These are phyloP conservation scores for Auxenochlorella pyrenoidosa DNA, from an alignment of 139 green algal genomes.

Conservation along the genomic window DNA sequence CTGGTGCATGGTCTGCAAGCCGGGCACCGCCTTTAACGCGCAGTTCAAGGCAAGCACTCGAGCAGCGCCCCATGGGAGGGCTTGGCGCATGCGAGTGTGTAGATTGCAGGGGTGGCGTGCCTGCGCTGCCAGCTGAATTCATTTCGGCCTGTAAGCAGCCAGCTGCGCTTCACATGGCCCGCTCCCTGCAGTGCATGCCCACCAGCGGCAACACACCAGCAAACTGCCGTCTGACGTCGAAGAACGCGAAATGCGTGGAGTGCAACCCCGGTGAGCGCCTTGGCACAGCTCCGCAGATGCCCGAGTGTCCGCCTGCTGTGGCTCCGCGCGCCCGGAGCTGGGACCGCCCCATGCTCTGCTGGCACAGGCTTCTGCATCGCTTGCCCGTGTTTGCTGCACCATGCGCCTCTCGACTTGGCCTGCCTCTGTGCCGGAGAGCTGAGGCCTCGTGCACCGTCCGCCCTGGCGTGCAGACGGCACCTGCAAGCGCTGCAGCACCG, in stretches of 20 bases:
- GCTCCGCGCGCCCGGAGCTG: too few species aligned
- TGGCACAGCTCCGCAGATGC: too few species aligned
- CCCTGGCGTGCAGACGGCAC: background rate
- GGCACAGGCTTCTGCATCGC: too few species aligned
- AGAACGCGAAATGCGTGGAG: background rate
- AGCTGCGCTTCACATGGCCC: background rate
- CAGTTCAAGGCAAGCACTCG: background rate
- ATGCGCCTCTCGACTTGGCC: too few species aligned
- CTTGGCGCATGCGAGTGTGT: too few species aligned
- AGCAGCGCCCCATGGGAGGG: too few species aligned
- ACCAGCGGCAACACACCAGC: background rate
- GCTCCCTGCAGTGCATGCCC: background rate
- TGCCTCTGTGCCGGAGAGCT: background rate
- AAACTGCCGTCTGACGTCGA: background rate
- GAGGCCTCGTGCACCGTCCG: background rate
- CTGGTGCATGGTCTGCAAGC: background rate
- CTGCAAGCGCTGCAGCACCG: background rate
- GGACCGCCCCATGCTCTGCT: too few species aligned
- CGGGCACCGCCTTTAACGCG: background rate
- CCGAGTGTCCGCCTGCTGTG: too few species aligned
- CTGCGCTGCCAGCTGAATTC: too few species aligned
- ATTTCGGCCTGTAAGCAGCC: too few species aligned
- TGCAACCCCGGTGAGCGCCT: constrained; percentile 8
- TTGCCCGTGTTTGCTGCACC: too few species aligned
- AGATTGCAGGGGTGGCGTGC: background rate